Base-by-base conservation (phyloP, 2,329 filamentous ascomycete species). In the Waltergamsia citrina region DNA sequence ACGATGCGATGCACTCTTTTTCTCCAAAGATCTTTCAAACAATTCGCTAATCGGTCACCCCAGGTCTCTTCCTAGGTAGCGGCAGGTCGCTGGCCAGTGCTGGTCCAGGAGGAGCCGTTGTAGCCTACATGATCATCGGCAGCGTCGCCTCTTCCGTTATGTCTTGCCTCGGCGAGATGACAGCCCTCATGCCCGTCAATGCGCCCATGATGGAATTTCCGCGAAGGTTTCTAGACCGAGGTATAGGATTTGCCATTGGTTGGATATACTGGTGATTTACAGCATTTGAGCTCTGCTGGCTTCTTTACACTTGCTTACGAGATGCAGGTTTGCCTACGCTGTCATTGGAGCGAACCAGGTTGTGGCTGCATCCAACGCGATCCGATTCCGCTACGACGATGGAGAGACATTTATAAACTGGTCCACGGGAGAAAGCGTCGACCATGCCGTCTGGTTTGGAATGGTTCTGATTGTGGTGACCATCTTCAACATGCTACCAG, bases 131-230 rank as follows among this genome's bases (percentile, higher is more conserved):
- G 1, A 47, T 65, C 15, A 60, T 63, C 46, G 61, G 60, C 17
- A 59, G 54, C 4, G 53, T 64, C 19, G 58, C 65, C 24, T 60
- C 56, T 3, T 57, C 59, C 2, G 58, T 61, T 4, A 59, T 62
- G 7, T 59, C 59, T 10, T 63, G 57, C 32, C 41, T 66, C 7
- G 60, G 62, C 14, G 51, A 59, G 34, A 57, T 56, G 52, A 56
- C 57, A 4, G 50, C 54, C 26, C 47, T 59, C 35, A 57, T 60
- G 54, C 56, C 57, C 10, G 56, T 61, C 25, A 56, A 58, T 37
- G 52, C 53, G 20, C 52, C 54, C 9, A 54, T 59, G 12, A 57
- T 59, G 47, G 53, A 59, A 33, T 60, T 60, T 35, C 51, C 55
- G 12, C 45, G 53, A 6, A 47, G 56, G 4, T 60, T 59, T 35